Conservation (phyloP, 1,139 yeast species). For the Magnusiomyces suaveolens region DNA sequence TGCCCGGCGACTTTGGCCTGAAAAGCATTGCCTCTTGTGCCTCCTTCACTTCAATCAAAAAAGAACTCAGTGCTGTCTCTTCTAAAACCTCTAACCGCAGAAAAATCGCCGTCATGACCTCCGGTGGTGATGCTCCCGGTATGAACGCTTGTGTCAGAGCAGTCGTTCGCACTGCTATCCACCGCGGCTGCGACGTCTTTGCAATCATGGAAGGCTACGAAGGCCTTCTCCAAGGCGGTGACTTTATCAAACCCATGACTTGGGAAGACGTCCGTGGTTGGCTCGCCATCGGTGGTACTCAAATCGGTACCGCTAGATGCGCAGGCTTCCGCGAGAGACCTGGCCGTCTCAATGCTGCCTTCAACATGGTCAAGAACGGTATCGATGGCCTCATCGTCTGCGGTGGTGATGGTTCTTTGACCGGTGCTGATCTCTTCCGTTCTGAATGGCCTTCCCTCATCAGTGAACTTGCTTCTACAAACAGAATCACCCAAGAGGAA, state of each 20-base stretch:
- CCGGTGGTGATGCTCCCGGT: constrained; percentile 98
- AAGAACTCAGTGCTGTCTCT: not conserved
- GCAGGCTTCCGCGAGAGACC: constrained; percentile 70
- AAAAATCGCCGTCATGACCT: constrained; percentile 90
- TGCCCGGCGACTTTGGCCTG: not conserved
- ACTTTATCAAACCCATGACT: constrained; percentile 62
- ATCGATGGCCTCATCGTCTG: constrained; percentile 95
- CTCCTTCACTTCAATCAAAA: not conserved
- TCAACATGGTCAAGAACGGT: constrained; percentile 75
- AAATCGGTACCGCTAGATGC: constrained; percentile 94
- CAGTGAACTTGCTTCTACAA: constrained; percentile 50
- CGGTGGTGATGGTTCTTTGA: constrained; percentile 97
- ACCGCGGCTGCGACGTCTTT: constrained; percentile 84
- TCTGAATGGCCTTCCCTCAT: constrained; percentile 87
- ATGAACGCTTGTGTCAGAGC: constrained; percentile 96
- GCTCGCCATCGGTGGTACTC: constrained; percentile 87
- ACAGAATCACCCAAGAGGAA: constrained; percentile 48
- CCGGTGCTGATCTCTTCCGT: constrained; percentile 94
- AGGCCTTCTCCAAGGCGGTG: constrained; percentile 76
- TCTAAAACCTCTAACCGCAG: constrained; percentile 24
- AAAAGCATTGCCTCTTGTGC: not conserved
- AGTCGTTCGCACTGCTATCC: constrained; percentile 83
- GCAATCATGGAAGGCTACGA: constrained; percentile 93
- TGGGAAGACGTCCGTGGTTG: constrained; percentile 96
- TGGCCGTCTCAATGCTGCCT: constrained; percentile 76